These are phyloP conservation scores for Peniophora sp. DNA, from an alignment of 1,284 basidiomycete genomes.

Conservation along the genomic window DNA sequence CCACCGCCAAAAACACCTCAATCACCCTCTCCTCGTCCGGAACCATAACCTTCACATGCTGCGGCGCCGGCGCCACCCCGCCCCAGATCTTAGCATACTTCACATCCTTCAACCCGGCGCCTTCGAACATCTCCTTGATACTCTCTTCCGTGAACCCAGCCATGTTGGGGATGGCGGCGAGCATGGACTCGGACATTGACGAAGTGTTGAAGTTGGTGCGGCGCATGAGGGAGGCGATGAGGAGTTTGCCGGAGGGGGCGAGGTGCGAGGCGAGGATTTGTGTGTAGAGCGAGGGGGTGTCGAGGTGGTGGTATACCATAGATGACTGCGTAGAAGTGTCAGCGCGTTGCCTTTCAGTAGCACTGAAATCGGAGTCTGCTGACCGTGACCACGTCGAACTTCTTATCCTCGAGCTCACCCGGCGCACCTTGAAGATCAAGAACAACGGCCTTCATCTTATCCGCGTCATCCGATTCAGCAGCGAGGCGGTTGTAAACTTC, in stretches of 20 bases:
- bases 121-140: slow-evolving; percentile 38
- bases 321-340: slow-evolving; percentile 38
- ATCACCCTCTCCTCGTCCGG: background rate
- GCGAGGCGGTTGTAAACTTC: slow-evolving; percentile 54
- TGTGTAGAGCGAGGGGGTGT: slow-evolving; percentile 41
- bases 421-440: slow-evolving; percentile 37
- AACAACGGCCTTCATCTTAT: slow-evolving; percentile 54
- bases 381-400: slow-evolving; percentile 59
- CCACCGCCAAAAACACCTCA: background rate
- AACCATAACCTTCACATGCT: background rate
- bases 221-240: slow-evolving; percentile 28
- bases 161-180: slow-evolving; percentile 39
- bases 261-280: slow-evolving; percentile 44
- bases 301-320: slow-evolving; percentile 63
- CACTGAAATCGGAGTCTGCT: slow-evolving; percentile 15
- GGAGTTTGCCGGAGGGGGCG: slow-evolving; percentile 51
- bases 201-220: background rate
- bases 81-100: slow-evolving; percentile 25
- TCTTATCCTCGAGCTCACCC: slow-evolving; percentile 38
- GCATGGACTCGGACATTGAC: slow-evolving; percentile 32
- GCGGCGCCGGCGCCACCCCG: background rate
- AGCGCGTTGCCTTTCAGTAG: background rate
- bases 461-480: slow-evolving; percentile 41
- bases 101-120: slow-evolving; percentile 37
- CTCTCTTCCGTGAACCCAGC: slow-evolving; percentile 40